Base-by-base conservation (phyloP, 306 rosid genomes). In the Pyrus betulifolia region DNA sequence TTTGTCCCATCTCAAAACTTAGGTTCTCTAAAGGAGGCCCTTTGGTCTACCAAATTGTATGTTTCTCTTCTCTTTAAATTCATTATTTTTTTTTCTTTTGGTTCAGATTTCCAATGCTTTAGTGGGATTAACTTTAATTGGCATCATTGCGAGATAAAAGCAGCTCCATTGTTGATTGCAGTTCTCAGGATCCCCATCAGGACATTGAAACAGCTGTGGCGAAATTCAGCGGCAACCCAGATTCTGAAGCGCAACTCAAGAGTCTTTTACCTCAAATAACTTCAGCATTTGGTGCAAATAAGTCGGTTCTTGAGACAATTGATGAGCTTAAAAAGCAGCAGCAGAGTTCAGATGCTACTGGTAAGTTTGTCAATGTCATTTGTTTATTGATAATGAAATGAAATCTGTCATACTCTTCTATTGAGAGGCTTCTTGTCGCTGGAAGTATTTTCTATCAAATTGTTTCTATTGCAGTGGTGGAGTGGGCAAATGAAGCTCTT, bases 401-500 rank as follows among this genome's bases (percentile, higher is more conserved):
- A 15, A 23, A 42, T 51, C 18, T 76, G 40, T 70, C 23, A 2
- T 38, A 15, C 18, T 28, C 27, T 6, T 59, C 14, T 21, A 23
- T 25, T 54, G 25, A 74, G 58, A 28, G 77, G 5, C 18, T 33
- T 23, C 35, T 14, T 67, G 8, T 52, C 18, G 69, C 35, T 76
- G 46, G 31, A 60, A 65, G 59, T 61, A 69, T 14, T 74, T 45
- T 57, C 59, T 31, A 72, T 69, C 62, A 75, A 46, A 62, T 44
- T 40, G 68, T 68, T 51, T 78, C 68, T 68, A 74, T 69, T 85
- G 55, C 84, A 96, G 98, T 91, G 82, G 91, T 66, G 74, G 96
- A 92, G 76, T 96, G 97, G 98, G 99, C 99, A 33, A 84, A 85
- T 75, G 99, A 96, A 82, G 96, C 97, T 79, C 97, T 96, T 80